Percentiles rank a stretch among this genome's conserved stretches.
phyloP scores from a whole-genome alignment of 2,329 filamentous ascomycete species.

The Proliferodiscus dingleyae region DNA sequence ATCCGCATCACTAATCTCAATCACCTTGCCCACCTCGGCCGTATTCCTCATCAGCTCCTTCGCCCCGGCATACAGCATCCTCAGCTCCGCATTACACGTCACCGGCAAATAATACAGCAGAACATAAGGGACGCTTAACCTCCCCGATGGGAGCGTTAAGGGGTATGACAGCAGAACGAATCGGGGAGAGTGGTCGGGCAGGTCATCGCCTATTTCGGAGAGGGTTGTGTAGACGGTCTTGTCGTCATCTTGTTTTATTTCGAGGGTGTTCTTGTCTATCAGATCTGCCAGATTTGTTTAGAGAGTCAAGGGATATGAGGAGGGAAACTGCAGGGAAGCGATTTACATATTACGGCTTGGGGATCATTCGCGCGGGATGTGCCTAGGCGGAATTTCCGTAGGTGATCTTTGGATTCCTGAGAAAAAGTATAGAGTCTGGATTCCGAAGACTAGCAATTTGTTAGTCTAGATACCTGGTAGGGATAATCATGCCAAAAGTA shows the following conservation, averaged over 20 bases:
- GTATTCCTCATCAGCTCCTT: constrained; percentile 95
- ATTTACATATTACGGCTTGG: constrained; percentile 91
- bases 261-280: constrained; percentile 85
- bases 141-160: constrained; percentile 74
- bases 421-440: constrained; percentile 90
- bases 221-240: constrained; percentile 74
- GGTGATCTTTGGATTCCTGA: constrained; percentile 77
- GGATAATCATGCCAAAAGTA: background rate
- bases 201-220: constrained; percentile 76
- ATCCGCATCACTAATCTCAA: constrained; percentile 77
- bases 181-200: constrained; percentile 86
- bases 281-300: constrained; percentile 52
- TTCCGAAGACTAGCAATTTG: constrained; percentile 57
- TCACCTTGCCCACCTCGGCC: constrained; percentile 79
- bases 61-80: constrained; percentile 93
- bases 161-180: constrained; percentile 91
- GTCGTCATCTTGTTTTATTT: constrained; percentile 80
- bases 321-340: constrained; percentile 25
- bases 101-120: constrained; percentile 91
- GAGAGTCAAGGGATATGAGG: constrained; percentile 4
- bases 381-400: constrained; percentile 89
- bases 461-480: background rate
- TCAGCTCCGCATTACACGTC: constrained; percentile 79
- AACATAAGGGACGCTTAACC: constrained; percentile 86
- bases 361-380: constrained; percentile 83